Evolutionary conservation across 495 filamentous ascomycete genomes (phyloP).

Genomic region (Podospora pseudocomata): DNA sequence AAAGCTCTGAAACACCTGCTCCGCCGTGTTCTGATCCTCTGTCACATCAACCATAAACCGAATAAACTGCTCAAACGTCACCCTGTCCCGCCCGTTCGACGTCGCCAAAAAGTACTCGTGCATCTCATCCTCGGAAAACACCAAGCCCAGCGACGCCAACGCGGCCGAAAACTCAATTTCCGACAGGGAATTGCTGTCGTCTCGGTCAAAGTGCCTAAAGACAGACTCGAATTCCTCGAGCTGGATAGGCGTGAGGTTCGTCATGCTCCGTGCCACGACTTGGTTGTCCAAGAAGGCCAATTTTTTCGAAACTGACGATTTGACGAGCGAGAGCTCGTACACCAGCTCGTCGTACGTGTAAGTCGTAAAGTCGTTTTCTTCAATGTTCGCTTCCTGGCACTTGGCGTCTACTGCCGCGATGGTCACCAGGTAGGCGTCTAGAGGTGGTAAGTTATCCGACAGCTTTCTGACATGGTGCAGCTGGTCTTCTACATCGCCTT

Average conservation of each 20-base stretch:
- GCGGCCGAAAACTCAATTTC: constrained; percentile 96
- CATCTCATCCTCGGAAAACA: constrained; percentile 96
- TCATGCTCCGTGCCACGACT: constrained; percentile 94
- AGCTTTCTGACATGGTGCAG: constrained; percentile 77
- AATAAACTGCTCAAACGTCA: constrained; percentile 98
- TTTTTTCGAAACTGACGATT: constrained; percentile 88
- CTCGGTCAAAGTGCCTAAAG: constrained; percentile 96
- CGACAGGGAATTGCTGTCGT: constrained; percentile 81
- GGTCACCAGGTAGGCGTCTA: constrained; percentile 80
- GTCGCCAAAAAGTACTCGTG: constrained; percentile 81
- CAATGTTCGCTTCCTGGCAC: constrained; percentile 94
- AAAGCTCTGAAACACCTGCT: constrained; percentile 97
- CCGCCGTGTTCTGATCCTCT: constrained; percentile 96
- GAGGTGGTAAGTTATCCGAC: constrained; percentile 73
- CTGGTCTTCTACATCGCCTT: constrained; percentile 94
- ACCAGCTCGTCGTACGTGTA: constrained; percentile 94
- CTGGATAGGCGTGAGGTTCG: constrained; percentile 95
- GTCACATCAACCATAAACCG: constrained; percentile 98
- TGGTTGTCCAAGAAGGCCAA: constrained; percentile 96
- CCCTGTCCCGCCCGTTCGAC: constrained; percentile 66
- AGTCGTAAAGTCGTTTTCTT: constrained; percentile 98
- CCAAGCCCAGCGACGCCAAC: constrained; percentile 84
- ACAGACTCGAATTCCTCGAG: constrained; percentile 97
- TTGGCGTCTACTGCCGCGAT: constrained; percentile 80
- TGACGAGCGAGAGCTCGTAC: constrained; percentile 90